Base-by-base conservation (phyloP, 495 filamentous ascomycete species). In the Elaphomyces granulatus region DNA sequence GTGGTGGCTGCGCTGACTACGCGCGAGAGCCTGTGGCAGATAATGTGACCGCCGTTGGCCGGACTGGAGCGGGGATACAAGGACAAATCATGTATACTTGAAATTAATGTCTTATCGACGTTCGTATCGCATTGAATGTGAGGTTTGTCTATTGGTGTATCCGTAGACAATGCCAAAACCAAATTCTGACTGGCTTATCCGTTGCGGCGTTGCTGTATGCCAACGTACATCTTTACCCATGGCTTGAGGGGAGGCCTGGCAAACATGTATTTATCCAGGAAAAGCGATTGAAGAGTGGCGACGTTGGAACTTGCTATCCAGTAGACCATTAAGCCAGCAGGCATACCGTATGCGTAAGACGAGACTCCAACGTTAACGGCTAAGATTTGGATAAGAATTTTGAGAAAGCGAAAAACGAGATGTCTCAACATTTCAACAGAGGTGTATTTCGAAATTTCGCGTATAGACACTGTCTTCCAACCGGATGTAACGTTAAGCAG, bases 301-400 rank as follows among this genome's bases (percentile, higher is more conserved):
- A 58, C 36, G 45, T 60, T 66, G n/a, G 61, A 55, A 44, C 61
- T 67, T 0, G 69, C 61, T 12, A 83, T 64, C 82, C 82, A 87
- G 47, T 86, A 87, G 10, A 87, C 49, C 44, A 84, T 64, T 30
- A 87, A 57, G 0, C 77, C 80, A 19, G 61, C 61, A 2, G 80
- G 80, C 38, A 83, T 47, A 32, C 70, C 47, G 40, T 51, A 42
- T 18, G 64, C 35, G 34, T 42, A 63, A 6, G 50, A 44, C 10
- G 58, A 46, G 7, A 54, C 1, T 2, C 57, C 63, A 28, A 64
- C 44, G 21, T 59, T 52, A 15, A 60, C 17, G 14, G 56, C 56
- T 15, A 66, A 19, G 2, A 53, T 12, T 39, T 59, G 54, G 3
- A 63, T 40, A 20, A 63, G 43, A 0, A 40, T 0, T 31, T 54